Base-by-base conservation (phyloP, 345 rosid species). In the Sisymbrium irio region DNA sequence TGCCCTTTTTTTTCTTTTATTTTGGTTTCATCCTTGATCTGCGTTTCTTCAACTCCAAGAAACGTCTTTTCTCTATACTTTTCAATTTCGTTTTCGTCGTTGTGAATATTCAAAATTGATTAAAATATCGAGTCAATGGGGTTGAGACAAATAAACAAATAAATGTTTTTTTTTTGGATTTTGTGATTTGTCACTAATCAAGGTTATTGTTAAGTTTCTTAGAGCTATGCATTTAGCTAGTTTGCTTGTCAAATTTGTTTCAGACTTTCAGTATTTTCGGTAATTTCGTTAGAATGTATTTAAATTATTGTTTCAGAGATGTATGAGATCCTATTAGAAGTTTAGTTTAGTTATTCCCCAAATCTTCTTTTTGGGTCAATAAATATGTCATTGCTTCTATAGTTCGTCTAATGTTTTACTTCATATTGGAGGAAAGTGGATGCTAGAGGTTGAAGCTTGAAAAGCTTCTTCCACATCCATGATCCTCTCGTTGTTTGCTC, bases 31-130 rank as follows among this genome's bases (percentile, higher is more conserved):
- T 27, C 2, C 7, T 46, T 55, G 53, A 36, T 54, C 12, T 18
- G 10, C 42, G 60, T 64, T 67, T 15, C 71, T 73, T 73, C 28
- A 14, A 9, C n/a, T 11, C 56, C 57, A 72, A 54, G 70, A 32
- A 63, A 51, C 17, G 2, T 22, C 13, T 59, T 46, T 60, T 0
- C 22, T 36, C 40, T 6, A 13, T 20, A 30, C 0, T 20, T 44
- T 28, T 35, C 1, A 27, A 2, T 6, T 32, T 15, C 5, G 2
- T 27, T 53, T 17, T 25, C 25, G 2, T 69, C 15, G 5, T 20
- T 57, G 74, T 57, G 45, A 57, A 69, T 30, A 57, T 44, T 33
- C 10, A 28, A 15, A 27, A 39, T 40, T 25, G 36, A 32, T 6
- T 17, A 22, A n/a, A 4, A 57, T 18, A 18, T 9, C 18, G 28